Evolutionary conservation across 2,329 filamentous ascomycete species (phyloP).

Genomic region (Ceratocystis ficicola): DNA sequence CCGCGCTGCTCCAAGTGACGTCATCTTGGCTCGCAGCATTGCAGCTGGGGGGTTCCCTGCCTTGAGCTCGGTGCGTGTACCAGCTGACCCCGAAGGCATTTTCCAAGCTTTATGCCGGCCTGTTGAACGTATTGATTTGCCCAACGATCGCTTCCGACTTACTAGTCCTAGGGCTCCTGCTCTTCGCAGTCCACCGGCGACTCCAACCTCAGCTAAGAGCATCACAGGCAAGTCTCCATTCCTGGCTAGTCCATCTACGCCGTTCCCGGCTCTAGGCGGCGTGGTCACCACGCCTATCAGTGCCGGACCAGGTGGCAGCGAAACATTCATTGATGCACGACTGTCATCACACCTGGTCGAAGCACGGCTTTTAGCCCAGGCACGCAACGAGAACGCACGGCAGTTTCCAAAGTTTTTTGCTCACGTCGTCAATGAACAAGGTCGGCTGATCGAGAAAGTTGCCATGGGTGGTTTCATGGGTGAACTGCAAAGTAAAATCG

Average conservation of each 20-base stretch:
- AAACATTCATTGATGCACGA: slow-evolving; percentile 26
- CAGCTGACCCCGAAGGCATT: slow-evolving; percentile 55
- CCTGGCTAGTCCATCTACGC: slow-evolving; percentile 23
- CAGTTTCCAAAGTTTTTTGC: slow-evolving; percentile 45
- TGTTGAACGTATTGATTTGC: slow-evolving; percentile 41
- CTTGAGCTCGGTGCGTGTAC: slow-evolving; percentile 48
- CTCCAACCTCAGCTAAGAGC: slow-evolving; percentile 14
- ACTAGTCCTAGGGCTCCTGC: slow-evolving; percentile 15
- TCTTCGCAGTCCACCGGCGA: slow-evolving; percentile 24
- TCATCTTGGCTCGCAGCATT: slow-evolving; percentile 53
- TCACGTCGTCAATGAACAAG: slow-evolving; percentile 44
- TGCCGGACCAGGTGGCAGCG: neutral
- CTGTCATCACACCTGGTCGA: slow-evolving; percentile 34
- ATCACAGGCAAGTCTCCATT: slow-evolving; percentile 17
- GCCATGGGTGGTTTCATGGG: slow-evolving; percentile 52
- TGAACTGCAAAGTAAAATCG: slow-evolving; percentile 43
- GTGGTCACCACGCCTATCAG: slow-evolving; percentile 26
- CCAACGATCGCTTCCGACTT: slow-evolving; percentile 37
- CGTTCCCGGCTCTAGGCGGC: slow-evolving; percentile 6
- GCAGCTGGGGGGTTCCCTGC: slow-evolving; percentile 48
- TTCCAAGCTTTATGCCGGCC: slow-evolving; percentile 60
- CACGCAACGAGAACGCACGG: slow-evolving; percentile 48
- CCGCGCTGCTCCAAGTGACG: slow-evolving; percentile 39
- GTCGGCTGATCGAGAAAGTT: slow-evolving; percentile 40
- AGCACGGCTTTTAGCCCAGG: slow-evolving; percentile 52